Evolutionary conservation across 805 yeast species (phyloP), one percentile per base, ranked within the genome.

Genomic region (Yamadazyma insecticola): DNA sequence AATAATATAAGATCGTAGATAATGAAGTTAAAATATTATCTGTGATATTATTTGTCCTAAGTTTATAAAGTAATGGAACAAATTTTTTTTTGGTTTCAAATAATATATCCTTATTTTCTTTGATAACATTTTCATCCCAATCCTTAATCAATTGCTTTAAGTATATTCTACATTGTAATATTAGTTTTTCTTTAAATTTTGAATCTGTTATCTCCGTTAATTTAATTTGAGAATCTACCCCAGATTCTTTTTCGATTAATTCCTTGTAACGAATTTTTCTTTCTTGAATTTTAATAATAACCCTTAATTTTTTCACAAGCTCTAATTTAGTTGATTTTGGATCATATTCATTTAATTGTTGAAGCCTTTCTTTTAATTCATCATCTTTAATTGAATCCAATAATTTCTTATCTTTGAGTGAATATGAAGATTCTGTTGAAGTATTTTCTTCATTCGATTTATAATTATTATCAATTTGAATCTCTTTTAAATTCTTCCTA

Each of bases 1-100:
- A 33, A 44, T 78, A 68, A 40, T 70, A 65, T 6, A 81, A 43
- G 2, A 83, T 71, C 0, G 85, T 79, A 3, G 78, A 60, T 19
- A 87, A 54, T 1, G 83, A 70, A 0, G 70, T 70, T 24, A 76
- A 51, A 47, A 67, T 60, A 22, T 72, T 73, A 6, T 51, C 44
- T 17, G 67, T 61, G 5, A 86, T 40, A 28, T 47, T 55, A 13
- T 44, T 39, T 26, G 50, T 46, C 9, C 71, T 43, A 13, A 65
- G 48, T 33, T 55, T 59, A 41, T 64, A 63, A 22, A 65, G 62
- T 13, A 87, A 61, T 37, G 64, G 58, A 3, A 76, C 74, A 22
- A 86, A 48, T 72, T 64, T 69, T 16, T 45, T 40, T 37, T 64
- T 65, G 9, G 68, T 58, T 35, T 65, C 68, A 16, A 27, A 33